Evolutionary conservation across 1,284 basidiomycete genomes (phyloP).

Genomic region (Amylostereum chailletii): DNA sequence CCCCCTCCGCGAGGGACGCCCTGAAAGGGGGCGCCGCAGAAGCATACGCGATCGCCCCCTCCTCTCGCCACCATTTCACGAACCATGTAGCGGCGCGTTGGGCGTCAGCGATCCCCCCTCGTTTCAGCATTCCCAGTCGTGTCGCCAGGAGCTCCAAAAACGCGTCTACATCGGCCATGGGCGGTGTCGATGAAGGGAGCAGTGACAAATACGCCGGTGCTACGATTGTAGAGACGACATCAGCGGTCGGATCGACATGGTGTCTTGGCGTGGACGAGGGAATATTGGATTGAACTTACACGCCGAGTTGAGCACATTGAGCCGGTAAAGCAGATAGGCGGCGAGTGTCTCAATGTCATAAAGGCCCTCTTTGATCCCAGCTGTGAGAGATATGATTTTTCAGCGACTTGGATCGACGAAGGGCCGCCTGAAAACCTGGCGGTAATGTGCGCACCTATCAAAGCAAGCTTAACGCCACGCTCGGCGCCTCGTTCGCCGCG

Average conservation of each 20-base stretch:
- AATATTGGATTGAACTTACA: constrained; percentile 34
- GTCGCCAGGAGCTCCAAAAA: constrained; percentile 66
- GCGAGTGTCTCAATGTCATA: constrained; percentile 83
- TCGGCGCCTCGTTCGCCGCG: constrained; percentile 79
- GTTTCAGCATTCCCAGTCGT: constrained; percentile 73
- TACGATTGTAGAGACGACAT: constrained; percentile 17
- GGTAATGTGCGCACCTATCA: constrained; percentile 60
- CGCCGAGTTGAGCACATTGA: constrained; percentile 71
- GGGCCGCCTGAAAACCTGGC: background rate
- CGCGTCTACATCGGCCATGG: constrained; percentile 48
- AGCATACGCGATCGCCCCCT: constrained; percentile 49
- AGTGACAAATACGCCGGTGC: constrained; percentile 64
- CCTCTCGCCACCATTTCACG: constrained; percentile 78
- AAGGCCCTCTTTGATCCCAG: constrained; percentile 90
- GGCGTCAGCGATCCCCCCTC: constrained; percentile 67
- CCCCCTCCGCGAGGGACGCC: background rate
- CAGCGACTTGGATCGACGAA: background rate
- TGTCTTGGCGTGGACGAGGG: background rate
- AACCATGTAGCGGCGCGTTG: constrained; percentile 73
- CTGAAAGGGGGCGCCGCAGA: constrained; percentile 25
- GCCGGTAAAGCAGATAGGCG: constrained; percentile 81
- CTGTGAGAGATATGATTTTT: constrained; percentile 28
- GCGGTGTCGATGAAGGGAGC: constrained; percentile 43
- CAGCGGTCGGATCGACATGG: constrained; percentile 1
- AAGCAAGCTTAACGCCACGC: constrained; percentile 84